Conservation (phyloP, 2,329 filamentous ascomycete species). For the Xylaria hypoxylon region DNA sequence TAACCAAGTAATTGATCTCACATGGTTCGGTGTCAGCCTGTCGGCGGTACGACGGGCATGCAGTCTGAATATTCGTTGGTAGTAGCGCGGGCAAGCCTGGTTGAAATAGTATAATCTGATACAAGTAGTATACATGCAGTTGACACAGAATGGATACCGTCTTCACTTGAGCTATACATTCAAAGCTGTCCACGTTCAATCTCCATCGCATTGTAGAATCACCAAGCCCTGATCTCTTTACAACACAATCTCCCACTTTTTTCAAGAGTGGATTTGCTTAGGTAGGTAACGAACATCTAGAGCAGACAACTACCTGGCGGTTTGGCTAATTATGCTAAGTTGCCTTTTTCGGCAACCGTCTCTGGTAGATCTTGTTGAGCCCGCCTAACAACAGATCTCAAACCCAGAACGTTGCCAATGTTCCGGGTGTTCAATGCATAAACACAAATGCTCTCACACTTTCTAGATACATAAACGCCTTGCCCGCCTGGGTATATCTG, state of each 20-base stretch:
- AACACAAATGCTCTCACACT: slow-evolving; percentile 21
- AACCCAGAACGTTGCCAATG: slow-evolving; percentile 4
- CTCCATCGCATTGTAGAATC: background rate
- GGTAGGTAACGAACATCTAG: slow-evolving; percentile 3
- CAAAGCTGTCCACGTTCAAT: background rate
- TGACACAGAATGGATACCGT: slow-evolving; percentile 1
- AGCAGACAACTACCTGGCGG: slow-evolving; percentile 1
- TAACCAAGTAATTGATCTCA: background rate
- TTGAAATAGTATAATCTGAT: slow-evolving; percentile 1
- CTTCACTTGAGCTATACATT: background rate
- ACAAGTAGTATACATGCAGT: slow-evolving; percentile 10
- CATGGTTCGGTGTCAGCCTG: background rate
- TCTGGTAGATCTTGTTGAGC: background rate
- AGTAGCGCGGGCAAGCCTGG: background rate
- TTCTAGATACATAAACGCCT: slow-evolving; percentile 31
- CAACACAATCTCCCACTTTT: background rate
- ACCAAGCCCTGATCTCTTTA: background rate
- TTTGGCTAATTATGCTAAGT: slow-evolving; percentile 5
- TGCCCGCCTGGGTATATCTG: slow-evolving; percentile 31
- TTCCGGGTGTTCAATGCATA: slow-evolving; percentile 19
- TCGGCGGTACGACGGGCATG: background rate
- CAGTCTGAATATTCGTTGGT: background rate
- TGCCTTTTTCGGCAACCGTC: background rate
- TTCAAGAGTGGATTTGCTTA: background rate
- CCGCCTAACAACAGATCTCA: slow-evolving; percentile 9